Conservation (phyloP, 2,329 filamentous ascomycete genomes). For the Fusarium brachygibbosum region DNA sequence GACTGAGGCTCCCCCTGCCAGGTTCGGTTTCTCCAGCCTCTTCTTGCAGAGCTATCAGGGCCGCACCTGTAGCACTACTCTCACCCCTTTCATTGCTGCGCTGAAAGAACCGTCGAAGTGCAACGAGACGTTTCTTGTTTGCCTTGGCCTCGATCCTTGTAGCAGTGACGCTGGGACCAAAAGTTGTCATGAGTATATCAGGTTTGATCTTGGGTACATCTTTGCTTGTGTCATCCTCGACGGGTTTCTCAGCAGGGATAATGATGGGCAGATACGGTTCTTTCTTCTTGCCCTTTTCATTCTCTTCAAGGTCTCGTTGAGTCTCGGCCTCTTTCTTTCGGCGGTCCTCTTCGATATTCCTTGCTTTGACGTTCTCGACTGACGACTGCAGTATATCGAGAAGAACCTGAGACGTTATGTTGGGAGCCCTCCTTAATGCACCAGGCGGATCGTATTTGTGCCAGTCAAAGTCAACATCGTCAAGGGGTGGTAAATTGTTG, state of each 20-base stretch:
- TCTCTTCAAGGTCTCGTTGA: constrained; percentile 39
- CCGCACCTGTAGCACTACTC: constrained; percentile 54
- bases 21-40: constrained; percentile 30
- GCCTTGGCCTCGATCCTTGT: constrained; percentile 36
- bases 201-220: constrained; percentile 14
- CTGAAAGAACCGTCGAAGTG: constrained; percentile 57
- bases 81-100: constrained; percentile 56
- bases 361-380: constrained; percentile 60
- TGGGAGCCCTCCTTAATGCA: constrained; percentile 56
- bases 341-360: constrained; percentile 52
- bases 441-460: constrained; percentile 62
- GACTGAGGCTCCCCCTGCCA: constrained; percentile 7
- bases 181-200: constrained; percentile 23
- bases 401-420: constrained; percentile 58
- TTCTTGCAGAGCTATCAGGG: constrained; percentile 49
- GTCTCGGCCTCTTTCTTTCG: constrained; percentile 50
- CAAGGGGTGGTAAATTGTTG: constrained; percentile 44
- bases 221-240: neutral
- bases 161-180: constrained; percentile 10
- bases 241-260: constrained; percentile 41
- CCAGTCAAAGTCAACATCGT: constrained; percentile 58
- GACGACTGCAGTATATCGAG: constrained; percentile 59
- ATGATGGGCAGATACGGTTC: constrained; percentile 56
- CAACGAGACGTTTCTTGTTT: constrained; percentile 51
- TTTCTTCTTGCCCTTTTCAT: constrained; percentile 53